Percentiles rank a stretch among this genome's conserved stretches.
Conservation (phyloP, 2,329 filamentous ascomycete genomes). For the Amesomyces nigricolor region DNA sequence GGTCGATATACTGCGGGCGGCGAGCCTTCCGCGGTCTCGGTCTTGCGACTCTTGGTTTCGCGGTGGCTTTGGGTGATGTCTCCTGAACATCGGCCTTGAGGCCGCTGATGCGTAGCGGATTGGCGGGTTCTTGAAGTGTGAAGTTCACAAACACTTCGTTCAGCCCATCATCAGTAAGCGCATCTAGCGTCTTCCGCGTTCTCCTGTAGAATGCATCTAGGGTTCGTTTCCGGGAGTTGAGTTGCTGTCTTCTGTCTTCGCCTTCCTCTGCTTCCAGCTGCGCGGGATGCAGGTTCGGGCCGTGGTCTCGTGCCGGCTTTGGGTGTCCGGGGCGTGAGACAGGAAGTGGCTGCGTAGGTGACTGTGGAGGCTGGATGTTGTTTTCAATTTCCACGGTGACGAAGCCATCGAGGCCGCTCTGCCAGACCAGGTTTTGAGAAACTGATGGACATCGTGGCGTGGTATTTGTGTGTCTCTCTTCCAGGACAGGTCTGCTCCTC, state of each 20-base stretch:
- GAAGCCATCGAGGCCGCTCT: constrained; percentile 17
- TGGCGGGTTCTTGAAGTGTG: background rate
- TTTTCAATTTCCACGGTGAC: constrained; percentile 4
- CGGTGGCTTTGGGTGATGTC: background rate
- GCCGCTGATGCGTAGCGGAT: background rate
- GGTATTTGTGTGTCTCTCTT: constrained; percentile 23
- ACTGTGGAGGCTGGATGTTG: background rate
- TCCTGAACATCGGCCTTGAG: background rate
- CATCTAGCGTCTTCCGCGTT: constrained; percentile 28
- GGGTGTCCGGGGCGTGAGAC: constrained; percentile 8
- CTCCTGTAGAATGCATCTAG: constrained; percentile 51
- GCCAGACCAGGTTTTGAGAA: constrained; percentile 16
- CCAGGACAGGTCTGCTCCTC: constrained; percentile 25
- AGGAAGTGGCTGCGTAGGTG: background rate
- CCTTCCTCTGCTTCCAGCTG: constrained; percentile 48
- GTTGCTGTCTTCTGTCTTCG: constrained; percentile 35
- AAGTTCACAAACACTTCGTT: constrained; percentile 6
- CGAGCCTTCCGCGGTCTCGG: constrained; percentile 40
- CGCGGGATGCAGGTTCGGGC: constrained; percentile 39
- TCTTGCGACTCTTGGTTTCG: constrained; percentile 19
- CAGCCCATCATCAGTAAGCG: constrained; percentile 4
- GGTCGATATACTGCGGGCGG: constrained; percentile 42
- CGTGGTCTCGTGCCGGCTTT: constrained; percentile 16
- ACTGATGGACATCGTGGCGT: background rate
- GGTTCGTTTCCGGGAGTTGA: constrained; percentile 47